Evolutionary conservation across 306 rosid genomes (phyloP), one percentile per base, ranked within the genome.

Genomic region (Dryas drummondii): DNA sequence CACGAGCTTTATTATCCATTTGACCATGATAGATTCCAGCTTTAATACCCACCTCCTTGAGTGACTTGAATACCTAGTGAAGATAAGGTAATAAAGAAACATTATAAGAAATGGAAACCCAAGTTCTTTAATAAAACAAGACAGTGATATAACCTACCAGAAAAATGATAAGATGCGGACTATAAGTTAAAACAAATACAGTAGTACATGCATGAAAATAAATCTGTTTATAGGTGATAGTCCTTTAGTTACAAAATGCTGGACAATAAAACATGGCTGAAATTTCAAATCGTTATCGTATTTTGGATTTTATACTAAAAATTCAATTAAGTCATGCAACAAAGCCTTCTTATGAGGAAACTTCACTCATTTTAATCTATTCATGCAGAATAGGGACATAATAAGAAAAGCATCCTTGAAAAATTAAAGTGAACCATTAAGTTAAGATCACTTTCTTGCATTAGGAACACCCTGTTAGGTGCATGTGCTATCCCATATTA

Each of bases 11-110:
- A 66, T 75, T 92, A 76, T 68, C 58, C 96, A 93, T 89, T 81
- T 89, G 93, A 78, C 96, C 93, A 78, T 91, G 98, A 79, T 93
- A 91, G 65, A 84, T 86, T 77, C 96, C 97, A 68, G 86, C 88
- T 71, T 73, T 78, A 68, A 93, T 84, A 56, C 96, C 93, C 22
- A 78, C 91, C 78, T 87, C 96, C 57, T 45, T 59, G 79, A 93
- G 87, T 73, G 90, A 84, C 80, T 80, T 74, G 76, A 78, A 80
- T 86, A 93, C 80, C 98, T 93, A 79, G 70, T 37, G 71, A 82
- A 86, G 74, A 79, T 40, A 77, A 73, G 64, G 71, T 67, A 68
- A 70, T 65, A 6, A 26, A 41, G 17, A 75, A 52, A 16, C 11
- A 27, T 73, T 52, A 42, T 41, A 66, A 74, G 44, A 77, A 51